These are phyloP conservation scores for Diutina mesorugosa DNA, from an alignment of 1,139 yeast genomes.

Conservation along the genomic window DNA sequence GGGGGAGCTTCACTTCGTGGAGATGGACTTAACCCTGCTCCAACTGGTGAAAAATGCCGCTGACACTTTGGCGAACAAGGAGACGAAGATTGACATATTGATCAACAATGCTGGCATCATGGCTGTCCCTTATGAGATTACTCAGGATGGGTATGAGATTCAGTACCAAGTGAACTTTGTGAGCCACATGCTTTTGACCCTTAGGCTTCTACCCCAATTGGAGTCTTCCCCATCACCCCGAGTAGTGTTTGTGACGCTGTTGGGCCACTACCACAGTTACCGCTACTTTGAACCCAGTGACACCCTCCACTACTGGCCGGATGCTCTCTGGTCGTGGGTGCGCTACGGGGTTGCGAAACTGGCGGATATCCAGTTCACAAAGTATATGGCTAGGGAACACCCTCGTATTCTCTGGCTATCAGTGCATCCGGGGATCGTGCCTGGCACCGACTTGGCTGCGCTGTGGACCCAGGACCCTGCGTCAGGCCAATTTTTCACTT, in stretches of 20 bases:
- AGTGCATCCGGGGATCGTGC: constrained; percentile 28
- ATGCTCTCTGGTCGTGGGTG: constrained; percentile 14
- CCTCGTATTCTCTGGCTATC: constrained; percentile 22
- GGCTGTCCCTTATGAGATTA: constrained; percentile 23
- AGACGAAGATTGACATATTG: constrained; percentile 19
- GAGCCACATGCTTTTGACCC: constrained; percentile 21
- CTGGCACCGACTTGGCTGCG: constrained; percentile 22
- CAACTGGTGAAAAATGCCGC: constrained; percentile 19
- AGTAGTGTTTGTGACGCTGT: constrained; percentile 19
- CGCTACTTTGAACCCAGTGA: constrained; percentile 12
- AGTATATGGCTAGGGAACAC: constrained; percentile 14
- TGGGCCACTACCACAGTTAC: constrained; percentile 18
- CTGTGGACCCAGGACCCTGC: constrained; percentile 17
- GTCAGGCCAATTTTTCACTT: constrained; percentile 12
- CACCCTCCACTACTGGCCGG: constrained; percentile 15
- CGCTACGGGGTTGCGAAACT: constrained; percentile 25
- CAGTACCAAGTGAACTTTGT: constrained; percentile 31
- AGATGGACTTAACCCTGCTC: constrained; percentile 23
- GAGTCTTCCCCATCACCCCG: constrained; percentile 16
- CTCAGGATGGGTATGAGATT: constrained; percentile 26
- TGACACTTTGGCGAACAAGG: constrained; percentile 12
- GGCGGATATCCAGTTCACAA: constrained; percentile 19
- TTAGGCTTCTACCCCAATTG: constrained; percentile 17
- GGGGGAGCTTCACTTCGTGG: constrained; percentile 18
- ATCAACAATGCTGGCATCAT: constrained; percentile 31